Evolutionary conservation across 345 rosid species (phyloP).

Genomic region (Populus euphratica): DNA sequence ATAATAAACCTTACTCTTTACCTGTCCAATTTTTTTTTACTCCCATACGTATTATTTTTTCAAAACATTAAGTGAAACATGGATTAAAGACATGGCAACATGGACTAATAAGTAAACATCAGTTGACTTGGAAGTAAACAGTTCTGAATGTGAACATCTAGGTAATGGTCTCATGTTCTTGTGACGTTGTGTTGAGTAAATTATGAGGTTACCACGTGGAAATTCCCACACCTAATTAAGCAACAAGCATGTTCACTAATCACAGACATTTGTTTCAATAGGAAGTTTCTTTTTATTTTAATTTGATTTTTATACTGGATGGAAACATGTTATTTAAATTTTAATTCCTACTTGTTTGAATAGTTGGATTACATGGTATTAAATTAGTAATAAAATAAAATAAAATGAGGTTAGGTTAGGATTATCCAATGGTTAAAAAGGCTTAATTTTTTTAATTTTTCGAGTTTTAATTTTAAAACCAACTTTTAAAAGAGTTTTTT

Average conservation of each 20-base stretch:
- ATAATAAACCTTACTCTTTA: constrained; percentile 9
- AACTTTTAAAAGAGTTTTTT: too few species aligned
- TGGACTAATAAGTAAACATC: background rate
- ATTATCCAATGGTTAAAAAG: too few species aligned
- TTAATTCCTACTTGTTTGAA: background rate
- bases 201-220: background rate
- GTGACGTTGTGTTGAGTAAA: constrained; percentile 4
- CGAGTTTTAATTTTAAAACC: too few species aligned
- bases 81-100: background rate
- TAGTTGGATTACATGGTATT: background rate
- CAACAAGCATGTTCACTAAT: background rate
- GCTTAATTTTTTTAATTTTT: too few species aligned
- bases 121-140: constrained; percentile 10
- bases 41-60: background rate
- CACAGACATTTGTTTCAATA: background rate
- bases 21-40: constrained; percentile 16
- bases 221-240: background rate
- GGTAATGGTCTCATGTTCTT: background rate
- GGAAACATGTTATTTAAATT: background rate
- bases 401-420: too few species aligned
- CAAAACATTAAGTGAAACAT: background rate
- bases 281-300: background rate
- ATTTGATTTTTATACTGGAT: background rate
- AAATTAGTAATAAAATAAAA: too few species aligned
- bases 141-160: background rate